Evolutionary conservation across 2,329 filamentous ascomycete genomes (phyloP), one percentile per base, ranked within the genome.

Genomic region (Beauveria brongniartii): DNA sequence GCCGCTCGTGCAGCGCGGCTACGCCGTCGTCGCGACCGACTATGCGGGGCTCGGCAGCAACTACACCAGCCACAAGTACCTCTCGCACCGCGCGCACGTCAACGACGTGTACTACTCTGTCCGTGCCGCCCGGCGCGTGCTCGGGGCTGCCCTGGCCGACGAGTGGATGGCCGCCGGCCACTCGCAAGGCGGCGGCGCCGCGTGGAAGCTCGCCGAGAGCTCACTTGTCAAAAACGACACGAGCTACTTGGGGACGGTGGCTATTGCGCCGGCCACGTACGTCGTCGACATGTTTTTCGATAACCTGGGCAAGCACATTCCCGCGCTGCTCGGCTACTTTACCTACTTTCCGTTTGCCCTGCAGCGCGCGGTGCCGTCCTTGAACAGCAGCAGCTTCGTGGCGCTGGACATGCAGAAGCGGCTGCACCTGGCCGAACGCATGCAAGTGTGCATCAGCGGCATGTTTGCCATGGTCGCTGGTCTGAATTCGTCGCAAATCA

Each of bases 11-110:
- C 28, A 54, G 14, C 46, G 52, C 14, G 65, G 64, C 2, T 66
- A 63, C 30, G 65, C 65, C 7, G 59, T 66, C 20, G 60, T 68
- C 18, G 67, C 64, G 14, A 64, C 67, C 12, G 67, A 68, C 55
- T 68, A 65, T 46, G 62, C 64, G 24, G 66, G 66, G 22, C 57
- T 67, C 9, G 66, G 66, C 16, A 67, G 64, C 61, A 65, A 66
- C 54, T 51, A 58, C 43, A 66, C 65, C 3, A 14, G 34, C 12
- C 64, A 65, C 64, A 66, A 66, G 61, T 67, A 64, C 53, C 46
- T 54, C 46, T 64, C 57, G 40, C 60, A 59, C 22, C 41, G 47
- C 2, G 63, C 59, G 20, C 64, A 66, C 37, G 55, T 55, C 30
- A 48, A 61, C 22, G 63, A 67, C 34, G 34, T 57, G 3, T 30